Base-by-base conservation (phyloP, 805 yeast species). In the Saturnispora galanensis region DNA sequence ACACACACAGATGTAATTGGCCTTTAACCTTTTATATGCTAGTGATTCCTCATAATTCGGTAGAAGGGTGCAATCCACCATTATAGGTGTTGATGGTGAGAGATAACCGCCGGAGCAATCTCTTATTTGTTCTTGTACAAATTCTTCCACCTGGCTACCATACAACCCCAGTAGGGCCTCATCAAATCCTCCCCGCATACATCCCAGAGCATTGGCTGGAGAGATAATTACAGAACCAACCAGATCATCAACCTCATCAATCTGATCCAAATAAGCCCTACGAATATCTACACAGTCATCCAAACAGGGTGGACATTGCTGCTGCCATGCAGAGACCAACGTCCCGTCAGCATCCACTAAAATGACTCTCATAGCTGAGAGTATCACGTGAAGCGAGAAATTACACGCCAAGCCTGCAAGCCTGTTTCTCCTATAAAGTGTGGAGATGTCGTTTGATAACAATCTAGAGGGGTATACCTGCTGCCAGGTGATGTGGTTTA, bases 121-220 rank as follows among this genome's bases (percentile, higher is more conserved):
- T 10, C 36, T 15, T 17, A 41, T 41, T 12, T 17, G 18, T 15
- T 18, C 30, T 12, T 33, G 35, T 2, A 59, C 50, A 16, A 45
- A 46, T 1, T 16, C 11, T 38, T 67, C 68, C 1, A 59, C 52
- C n/a, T 18, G 26, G 13, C 10, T 34, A 3, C 16, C 35, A 45
- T 60, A 66, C 28, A 58, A 46, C 4, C 52, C 47, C 2, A 67
- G 65, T n/a, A 68, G 46, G 1, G 61, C 62, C 37, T 47, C 51
- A 52, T 74, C 79, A 52, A 73, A 70, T 1, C 79, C 79, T 2
- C 79, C 79, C 3, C 73, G 74, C 50, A 74, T 58, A 40, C 61
- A 67, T 4, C 77, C 78, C 42, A 67, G 60, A 2, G 75, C 68
- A 47, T 74, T 74, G 1, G 78, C 79, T 1, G 79, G 78, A 2